phyloP scores from a whole-genome alignment of 306 rosid genomes.

The Dicorynia guianensis region DNA sequence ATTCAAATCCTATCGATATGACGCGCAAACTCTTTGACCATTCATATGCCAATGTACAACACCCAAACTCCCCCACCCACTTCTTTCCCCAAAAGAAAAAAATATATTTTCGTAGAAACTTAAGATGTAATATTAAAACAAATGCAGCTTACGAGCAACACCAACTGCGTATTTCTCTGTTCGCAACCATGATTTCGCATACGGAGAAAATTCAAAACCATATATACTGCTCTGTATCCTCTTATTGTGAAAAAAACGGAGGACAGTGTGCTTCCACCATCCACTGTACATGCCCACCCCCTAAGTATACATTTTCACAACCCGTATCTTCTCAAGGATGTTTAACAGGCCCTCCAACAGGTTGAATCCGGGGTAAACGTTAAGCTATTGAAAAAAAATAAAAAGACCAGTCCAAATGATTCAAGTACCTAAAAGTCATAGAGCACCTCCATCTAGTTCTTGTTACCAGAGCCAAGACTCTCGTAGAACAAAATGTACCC shows the following conservation, averaged over 20 bases:
- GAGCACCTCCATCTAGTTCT: constrained; percentile 58
- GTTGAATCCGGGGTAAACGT: constrained; percentile 51
- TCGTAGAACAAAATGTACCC: constrained; percentile 98
- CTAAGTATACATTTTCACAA: constrained; percentile 77
- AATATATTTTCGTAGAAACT: too few relatives aligned
- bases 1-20: too few relatives aligned
- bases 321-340: constrained; percentile 67
- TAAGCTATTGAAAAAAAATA: constrained; percentile 35
- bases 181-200: constrained; percentile 51
- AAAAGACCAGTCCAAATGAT: constrained; percentile 53
- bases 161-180: constrained; percentile 57
- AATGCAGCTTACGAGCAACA: constrained; percentile 36
- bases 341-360: constrained; percentile 73
- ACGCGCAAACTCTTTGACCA: too few relatives aligned
- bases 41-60: too few relatives aligned
- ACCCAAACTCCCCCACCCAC: too few relatives aligned
- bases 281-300: constrained; percentile 86
- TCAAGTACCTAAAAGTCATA: constrained; percentile 54
- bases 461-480: constrained; percentile 73
- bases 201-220: constrained; percentile 59
- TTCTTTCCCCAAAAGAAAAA: too few relatives aligned
- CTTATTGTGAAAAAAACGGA: constrained; percentile 64
- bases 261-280: constrained; percentile 63
- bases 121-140: background rate
- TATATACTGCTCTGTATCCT: constrained; percentile 68